These are phyloP conservation scores for Daldinia grandis DNA, from an alignment of 495 filamentous ascomycete species.

Conservation along the genomic window DNA sequence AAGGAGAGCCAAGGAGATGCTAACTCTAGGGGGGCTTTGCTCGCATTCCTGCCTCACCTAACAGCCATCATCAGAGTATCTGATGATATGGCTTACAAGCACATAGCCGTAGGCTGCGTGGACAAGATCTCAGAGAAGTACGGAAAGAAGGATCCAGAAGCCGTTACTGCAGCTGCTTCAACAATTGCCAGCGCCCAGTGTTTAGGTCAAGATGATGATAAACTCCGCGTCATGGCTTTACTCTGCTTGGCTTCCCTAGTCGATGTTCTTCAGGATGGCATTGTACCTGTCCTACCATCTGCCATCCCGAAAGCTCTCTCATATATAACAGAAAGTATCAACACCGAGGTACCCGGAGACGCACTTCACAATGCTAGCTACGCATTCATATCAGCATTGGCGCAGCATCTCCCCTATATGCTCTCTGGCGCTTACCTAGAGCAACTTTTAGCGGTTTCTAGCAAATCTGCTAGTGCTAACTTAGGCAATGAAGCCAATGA, in stretches of 20 bases:
- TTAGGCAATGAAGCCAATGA: conserved; percentile 65
- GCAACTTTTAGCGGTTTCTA: conserved; percentile 71
- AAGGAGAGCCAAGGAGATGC: conserved; percentile 71
- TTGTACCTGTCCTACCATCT: conserved; percentile 82
- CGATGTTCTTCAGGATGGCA: conserved; percentile 82
- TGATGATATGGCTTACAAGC: conserved; percentile 75
- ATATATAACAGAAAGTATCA: conserved; percentile 70
- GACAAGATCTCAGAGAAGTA: conserved; percentile 91
- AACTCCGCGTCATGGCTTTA: conserved; percentile 80
- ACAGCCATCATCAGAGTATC: conserved; percentile 76
- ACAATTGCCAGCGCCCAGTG: conserved; percentile 79
- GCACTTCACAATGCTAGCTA: conserved; percentile 83
- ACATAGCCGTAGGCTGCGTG: conserved; percentile 83
- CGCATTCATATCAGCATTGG: conserved; percentile 77
- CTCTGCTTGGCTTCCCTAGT: conserved; percentile 87
- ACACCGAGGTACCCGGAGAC: conserved; percentile 58
- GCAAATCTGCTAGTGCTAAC: conserved; percentile 68
- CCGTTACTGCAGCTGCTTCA: conserved; percentile 70
- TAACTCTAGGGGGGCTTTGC: conserved; percentile 70
- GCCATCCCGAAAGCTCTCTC: conserved; percentile 74
- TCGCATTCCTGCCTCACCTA: conserved; percentile 80
- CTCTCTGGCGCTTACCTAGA: conserved; percentile 76
- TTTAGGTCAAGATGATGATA: conserved; percentile 74
- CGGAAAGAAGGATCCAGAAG: conserved; percentile 81
- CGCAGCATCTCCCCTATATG: conserved; percentile 86